Evolutionary conservation across 257 asterid species (phyloP).

Genomic region (Catharanthus roseus): DNA sequence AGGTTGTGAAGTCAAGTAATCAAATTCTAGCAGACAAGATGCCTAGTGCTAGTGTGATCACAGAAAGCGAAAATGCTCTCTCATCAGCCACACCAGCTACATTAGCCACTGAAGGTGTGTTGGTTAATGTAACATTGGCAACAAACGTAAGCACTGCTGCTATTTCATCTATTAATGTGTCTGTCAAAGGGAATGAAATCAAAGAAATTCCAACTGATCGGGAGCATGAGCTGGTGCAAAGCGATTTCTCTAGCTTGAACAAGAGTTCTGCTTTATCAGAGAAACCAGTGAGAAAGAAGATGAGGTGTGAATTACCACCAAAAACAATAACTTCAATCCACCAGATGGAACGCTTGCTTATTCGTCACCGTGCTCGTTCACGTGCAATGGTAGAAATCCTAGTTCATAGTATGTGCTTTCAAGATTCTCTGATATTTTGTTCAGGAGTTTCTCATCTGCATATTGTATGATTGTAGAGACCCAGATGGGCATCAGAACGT

Average conservation of each 20-base stretch:
- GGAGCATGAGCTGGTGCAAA: constrained; percentile 15
- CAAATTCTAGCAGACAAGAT: constrained; percentile 13
- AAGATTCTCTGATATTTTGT: not conserved
- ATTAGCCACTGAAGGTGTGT: constrained; percentile 16
- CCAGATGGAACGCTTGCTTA: constrained; percentile 65
- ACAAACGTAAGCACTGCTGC: constrained; percentile 15
- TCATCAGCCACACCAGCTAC: constrained; percentile 8
- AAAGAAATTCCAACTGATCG: constrained; percentile 6
- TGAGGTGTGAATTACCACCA: constrained; percentile 85
- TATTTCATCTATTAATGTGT: constrained; percentile 10
- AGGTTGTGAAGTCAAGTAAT: constrained; percentile 24
- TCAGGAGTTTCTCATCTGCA: constrained; percentile 3
- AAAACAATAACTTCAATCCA: constrained; percentile 47
- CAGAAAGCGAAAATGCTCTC: constrained; percentile 8
- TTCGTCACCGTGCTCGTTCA: constrained; percentile 65
- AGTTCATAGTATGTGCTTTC: constrained; percentile 1
- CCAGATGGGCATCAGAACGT: constrained; percentile 75
- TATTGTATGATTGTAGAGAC: constrained; percentile 44
- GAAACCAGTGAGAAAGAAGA: constrained; percentile 49
- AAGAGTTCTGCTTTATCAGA: constrained; percentile 24
- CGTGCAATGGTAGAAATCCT: constrained; percentile 66
- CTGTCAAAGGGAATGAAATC: constrained; percentile 8
- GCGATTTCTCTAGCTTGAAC: constrained; percentile 10
- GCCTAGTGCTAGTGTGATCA: constrained; percentile 1
- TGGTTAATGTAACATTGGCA: constrained; percentile 21